Conservation (phyloP, 306 rosid species). For the Prinsepia uniflora region DNA sequence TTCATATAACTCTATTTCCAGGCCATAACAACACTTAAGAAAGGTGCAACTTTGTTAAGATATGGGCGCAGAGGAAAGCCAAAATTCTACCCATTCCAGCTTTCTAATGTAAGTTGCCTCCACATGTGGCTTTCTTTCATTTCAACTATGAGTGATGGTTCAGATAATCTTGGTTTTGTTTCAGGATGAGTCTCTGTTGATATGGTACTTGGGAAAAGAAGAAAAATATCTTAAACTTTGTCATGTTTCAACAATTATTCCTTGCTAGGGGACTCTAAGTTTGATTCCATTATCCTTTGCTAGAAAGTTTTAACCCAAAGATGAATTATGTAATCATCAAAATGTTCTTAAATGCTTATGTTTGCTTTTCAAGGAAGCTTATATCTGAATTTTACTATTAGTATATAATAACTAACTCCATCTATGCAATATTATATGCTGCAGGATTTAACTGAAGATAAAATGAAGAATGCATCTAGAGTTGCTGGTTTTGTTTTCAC, state of each 20-base stretch:
- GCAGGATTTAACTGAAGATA: conserved; percentile 89
- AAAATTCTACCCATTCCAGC: conserved; percentile 89
- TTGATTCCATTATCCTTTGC: conserved; percentile 22
- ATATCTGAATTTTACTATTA: neutral
- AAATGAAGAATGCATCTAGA: conserved; percentile 4
- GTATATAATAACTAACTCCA: conserved; percentile 19
- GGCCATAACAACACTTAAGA: conserved; percentile 88
- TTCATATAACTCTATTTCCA: conserved; percentile 25
- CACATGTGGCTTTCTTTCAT: conserved; percentile 7
- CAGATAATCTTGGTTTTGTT: conserved; percentile 22
- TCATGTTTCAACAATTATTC: conserved; percentile 78
- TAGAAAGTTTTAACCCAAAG: conserved; percentile 14
- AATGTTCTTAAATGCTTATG: conserved; percentile 15
- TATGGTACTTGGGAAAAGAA: conserved; percentile 91
- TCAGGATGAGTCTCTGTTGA: conserved; percentile 78
- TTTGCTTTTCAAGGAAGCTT: conserved; percentile 17
- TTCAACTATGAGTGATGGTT: conserved; percentile 27
- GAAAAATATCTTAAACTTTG: conserved; percentile 75
- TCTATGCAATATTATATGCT: conserved; percentile 34
- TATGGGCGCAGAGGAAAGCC: conserved; percentile 97
- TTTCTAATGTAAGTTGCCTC: conserved; percentile 69
- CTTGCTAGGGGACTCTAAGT: conserved; percentile 97
- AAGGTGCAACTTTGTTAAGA: conserved; percentile 84
- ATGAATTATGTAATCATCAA: conserved; percentile 13
- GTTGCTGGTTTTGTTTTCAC: neutral